Conservation (phyloP, 257 asterid genomes). For the Jaltomata sinuosa region DNA sequence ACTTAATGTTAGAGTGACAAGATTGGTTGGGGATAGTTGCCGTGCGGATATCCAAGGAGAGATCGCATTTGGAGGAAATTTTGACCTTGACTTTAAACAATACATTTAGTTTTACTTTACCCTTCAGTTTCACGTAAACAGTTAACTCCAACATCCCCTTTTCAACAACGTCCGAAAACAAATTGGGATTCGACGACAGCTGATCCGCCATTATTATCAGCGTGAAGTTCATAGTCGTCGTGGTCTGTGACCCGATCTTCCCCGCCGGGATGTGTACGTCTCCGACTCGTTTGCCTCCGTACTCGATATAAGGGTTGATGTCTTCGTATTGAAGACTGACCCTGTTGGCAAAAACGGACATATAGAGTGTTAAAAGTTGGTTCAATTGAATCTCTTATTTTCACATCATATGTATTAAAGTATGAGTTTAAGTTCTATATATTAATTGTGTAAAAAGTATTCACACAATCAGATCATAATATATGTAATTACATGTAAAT, state of each 20-base stretch:
- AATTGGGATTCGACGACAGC: neutral
- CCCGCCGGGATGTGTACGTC: neutral
- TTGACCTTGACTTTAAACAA: neutral
- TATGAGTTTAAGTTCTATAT: too few species aligned
- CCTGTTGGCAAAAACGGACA: neutral
- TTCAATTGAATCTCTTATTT: neutral
- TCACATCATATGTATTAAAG: neutral
- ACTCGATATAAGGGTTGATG: neutral
- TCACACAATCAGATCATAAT: too few species aligned
- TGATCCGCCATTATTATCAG: neutral
- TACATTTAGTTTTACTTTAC: neutral
- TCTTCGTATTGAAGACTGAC: neutral
- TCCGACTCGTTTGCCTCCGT: neutral
- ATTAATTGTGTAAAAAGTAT: too few species aligned
- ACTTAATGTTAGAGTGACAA: neutral
- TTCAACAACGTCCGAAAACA: neutral
- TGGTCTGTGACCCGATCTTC: neutral
- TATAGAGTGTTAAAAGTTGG: neutral
- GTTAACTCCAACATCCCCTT: neutral
- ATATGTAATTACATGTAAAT: too few species aligned
- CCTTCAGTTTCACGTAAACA: neutral
- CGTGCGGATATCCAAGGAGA: neutral
- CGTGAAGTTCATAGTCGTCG: neutral
- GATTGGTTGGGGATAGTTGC: neutral
- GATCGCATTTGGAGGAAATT: neutral